Percentiles rank a stretch among this genome's conserved stretches.
phyloP scores from a whole-genome alignment of 495 filamentous ascomycete species.

The Penicillium dipodomyicola region DNA sequence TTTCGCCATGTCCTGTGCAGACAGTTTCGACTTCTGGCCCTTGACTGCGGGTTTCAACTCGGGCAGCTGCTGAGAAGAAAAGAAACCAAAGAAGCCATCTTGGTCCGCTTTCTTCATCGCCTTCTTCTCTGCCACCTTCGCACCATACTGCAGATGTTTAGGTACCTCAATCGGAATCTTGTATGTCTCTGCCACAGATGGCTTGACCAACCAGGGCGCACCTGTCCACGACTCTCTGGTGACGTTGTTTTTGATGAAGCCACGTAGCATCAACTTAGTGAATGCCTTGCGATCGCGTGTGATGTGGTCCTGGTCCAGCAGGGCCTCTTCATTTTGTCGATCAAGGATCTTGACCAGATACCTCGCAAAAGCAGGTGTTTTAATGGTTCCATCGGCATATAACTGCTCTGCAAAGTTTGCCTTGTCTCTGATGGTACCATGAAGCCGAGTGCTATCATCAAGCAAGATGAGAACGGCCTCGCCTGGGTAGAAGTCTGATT shows the following conservation, averaged over 20 bases:
- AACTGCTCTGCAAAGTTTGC: slow-evolving; percentile 66
- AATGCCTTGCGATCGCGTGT: slow-evolving; percentile 88
- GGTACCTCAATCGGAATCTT: slow-evolving; percentile 84
- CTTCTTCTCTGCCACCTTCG: slow-evolving; percentile 74
- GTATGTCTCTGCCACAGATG: slow-evolving; percentile 76
- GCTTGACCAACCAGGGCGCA: slow-evolving; percentile 93
- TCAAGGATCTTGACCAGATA: slow-evolving; percentile 77
- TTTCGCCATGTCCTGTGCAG: slow-evolving; percentile 44
- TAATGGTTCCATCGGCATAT: slow-evolving; percentile 62
- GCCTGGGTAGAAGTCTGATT: slow-evolving; percentile 89
- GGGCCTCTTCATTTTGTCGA: slow-evolving; percentile 67
- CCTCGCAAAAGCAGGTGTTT: slow-evolving; percentile 64
- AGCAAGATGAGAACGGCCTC: slow-evolving; percentile 77
- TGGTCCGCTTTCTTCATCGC: slow-evolving; percentile 66
- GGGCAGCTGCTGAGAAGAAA: slow-evolving; percentile 59
- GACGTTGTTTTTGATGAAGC: slow-evolving; percentile 93
- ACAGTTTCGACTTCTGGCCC: slow-evolving; percentile 64
- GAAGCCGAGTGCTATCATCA: slow-evolving; percentile 64
- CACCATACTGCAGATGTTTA: slow-evolving; percentile 74
- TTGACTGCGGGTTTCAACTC: slow-evolving; percentile 81
- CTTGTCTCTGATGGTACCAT: slow-evolving; percentile 83
- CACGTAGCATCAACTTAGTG: slow-evolving; percentile 89
- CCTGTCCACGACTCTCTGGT: slow-evolving; percentile 89
- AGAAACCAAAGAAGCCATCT: slow-evolving; percentile 53
- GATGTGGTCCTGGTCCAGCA: slow-evolving; percentile 79